Conservation (phyloP, 148 eudicot genomes). For the Drosera capensis region DNA sequence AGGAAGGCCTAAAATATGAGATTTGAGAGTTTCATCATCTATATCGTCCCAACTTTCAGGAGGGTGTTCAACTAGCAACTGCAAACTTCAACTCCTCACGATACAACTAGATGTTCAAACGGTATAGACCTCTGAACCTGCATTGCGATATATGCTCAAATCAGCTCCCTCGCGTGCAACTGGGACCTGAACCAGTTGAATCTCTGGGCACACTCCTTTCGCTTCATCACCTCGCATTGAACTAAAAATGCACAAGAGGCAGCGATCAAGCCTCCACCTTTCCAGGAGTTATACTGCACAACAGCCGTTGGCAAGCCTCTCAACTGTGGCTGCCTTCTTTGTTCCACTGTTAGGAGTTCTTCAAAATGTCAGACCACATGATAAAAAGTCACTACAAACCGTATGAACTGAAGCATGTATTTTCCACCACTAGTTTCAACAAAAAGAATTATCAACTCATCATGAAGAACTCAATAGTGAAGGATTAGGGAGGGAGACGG, state of each 20-base stretch:
- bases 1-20: constrained; percentile 66
- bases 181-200: constrained; percentile 86
- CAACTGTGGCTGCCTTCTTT: constrained; percentile 58
- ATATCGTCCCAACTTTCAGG: constrained; percentile 42
- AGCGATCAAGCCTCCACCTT: constrained; percentile 90
- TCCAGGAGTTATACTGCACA: constrained; percentile 90
- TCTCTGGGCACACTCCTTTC: constrained; percentile 63
- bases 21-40: constrained; percentile 66
- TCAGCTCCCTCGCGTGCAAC: constrained; percentile 94
- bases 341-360: constrained; percentile 44
- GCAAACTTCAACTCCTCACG: constrained; percentile 12
- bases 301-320: constrained; percentile 88
- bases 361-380: background rate
- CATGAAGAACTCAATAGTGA: too few relatives aligned
- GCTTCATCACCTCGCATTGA: constrained; percentile 97
- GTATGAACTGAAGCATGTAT: too few relatives aligned
- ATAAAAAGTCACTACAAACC: too few relatives aligned
- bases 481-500: too few relatives aligned
- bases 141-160: constrained; percentile 64
- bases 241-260: constrained; percentile 71
- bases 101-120: background rate
- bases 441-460: too few relatives aligned
- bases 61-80: constrained; percentile 65
- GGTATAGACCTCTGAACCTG: constrained; percentile 79
- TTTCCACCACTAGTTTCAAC: too few relatives aligned